A percentile compares a stretch with the other conserved stretches of the same genome.
Evolutionary conservation across 257 asterid species (phyloP).

Genomic region (Cinchona pubescens): DNA sequence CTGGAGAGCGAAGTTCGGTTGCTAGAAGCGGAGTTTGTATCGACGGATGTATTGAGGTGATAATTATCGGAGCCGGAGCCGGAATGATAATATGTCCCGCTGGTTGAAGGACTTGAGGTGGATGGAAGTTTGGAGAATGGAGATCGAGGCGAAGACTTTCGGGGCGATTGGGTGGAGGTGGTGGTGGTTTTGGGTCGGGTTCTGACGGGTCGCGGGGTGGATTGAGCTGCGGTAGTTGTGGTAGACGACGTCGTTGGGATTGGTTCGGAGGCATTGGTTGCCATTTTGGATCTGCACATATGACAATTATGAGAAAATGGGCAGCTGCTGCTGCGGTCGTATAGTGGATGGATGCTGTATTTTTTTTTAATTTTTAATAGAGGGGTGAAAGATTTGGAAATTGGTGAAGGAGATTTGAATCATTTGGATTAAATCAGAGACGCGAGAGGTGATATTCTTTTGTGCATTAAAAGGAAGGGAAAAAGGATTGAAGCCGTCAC

Average conservation of each 20-base stretch:
- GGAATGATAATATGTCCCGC: constrained; percentile 15
- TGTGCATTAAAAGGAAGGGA: neutral
- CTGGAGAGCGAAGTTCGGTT: constrained; percentile 52
- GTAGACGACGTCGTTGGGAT: neutral
- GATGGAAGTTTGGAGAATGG: neutral
- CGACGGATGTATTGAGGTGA: constrained; percentile 52
- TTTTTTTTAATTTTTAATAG: too few relatives aligned
- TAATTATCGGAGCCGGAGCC: constrained; percentile 30
- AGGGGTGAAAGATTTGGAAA: too few relatives aligned
- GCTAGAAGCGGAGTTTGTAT: constrained; percentile 55
- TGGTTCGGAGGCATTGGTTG: constrained; percentile 33
- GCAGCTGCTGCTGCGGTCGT: too few relatives aligned
- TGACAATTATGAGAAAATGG: neutral
- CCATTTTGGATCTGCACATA: constrained; percentile 46
- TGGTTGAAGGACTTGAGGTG: constrained; percentile 18
- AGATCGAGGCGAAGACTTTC: constrained; percentile 1
- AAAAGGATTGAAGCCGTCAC: too few relatives aligned
- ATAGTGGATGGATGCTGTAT: too few relatives aligned
- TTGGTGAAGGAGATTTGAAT: too few relatives aligned
- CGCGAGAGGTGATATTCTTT: too few relatives aligned
- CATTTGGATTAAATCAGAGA: too few relatives aligned
- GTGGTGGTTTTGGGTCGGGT: constrained; percentile 4
- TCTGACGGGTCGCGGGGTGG: constrained; percentile 9
- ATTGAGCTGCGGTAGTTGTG: neutral
- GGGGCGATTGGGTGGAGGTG: neutral